Evolutionary conservation across 2,329 filamentous ascomycete genomes (phyloP).

Genomic region (Cercospora canescens): DNA sequence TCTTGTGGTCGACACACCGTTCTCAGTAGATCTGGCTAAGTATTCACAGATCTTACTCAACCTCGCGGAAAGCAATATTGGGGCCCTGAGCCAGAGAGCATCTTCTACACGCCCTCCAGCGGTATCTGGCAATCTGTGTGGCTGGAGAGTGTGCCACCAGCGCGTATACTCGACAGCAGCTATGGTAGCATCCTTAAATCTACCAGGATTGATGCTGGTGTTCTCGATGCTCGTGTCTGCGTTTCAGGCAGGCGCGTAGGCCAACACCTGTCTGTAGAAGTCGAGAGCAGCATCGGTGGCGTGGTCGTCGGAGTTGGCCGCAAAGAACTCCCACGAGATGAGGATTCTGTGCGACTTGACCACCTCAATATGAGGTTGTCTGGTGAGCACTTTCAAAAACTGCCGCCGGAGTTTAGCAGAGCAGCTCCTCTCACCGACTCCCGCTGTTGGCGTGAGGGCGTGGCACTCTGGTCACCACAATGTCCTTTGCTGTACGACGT

Average conservation of each 20-base stretch:
- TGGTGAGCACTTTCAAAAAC: conserved; percentile 41
- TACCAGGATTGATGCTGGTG: conserved; percentile 54
- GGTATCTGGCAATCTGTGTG: conserved; percentile 76
- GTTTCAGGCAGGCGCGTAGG: conserved; percentile 53
- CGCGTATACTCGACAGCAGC: conserved; percentile 57
- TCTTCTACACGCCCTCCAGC: conserved; percentile 71
- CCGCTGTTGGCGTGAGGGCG: conserved; percentile 52
- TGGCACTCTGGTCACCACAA: conserved; percentile 65
- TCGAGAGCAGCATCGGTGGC: conserved; percentile 56
- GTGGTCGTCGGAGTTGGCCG: conserved; percentile 47
- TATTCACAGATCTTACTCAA: conserved; percentile 56
- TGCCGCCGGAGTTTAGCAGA: conserved; percentile 41
- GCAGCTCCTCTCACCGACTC: conserved; percentile 40
- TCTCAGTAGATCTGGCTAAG: not conserved
- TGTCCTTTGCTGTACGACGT: conserved; percentile 60
- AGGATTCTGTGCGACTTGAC: conserved; percentile 46
- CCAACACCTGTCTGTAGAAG: conserved; percentile 51
- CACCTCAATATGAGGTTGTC: conserved; percentile 53
- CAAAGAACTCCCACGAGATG: conserved; percentile 51
- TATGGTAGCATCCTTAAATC: conserved; percentile 59
- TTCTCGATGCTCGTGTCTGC: conserved; percentile 53
- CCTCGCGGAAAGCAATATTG: conserved; percentile 69
- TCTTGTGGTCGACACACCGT: not conserved
- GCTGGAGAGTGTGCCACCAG: conserved; percentile 60
- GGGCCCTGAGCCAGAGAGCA: conserved; percentile 58